A percentile compares a stretch with the other conserved stretches of the same genome.
phyloP scores from a whole-genome alignment of 2,329 filamentous ascomycete genomes.

The Didymellaceae sp. region DNA sequence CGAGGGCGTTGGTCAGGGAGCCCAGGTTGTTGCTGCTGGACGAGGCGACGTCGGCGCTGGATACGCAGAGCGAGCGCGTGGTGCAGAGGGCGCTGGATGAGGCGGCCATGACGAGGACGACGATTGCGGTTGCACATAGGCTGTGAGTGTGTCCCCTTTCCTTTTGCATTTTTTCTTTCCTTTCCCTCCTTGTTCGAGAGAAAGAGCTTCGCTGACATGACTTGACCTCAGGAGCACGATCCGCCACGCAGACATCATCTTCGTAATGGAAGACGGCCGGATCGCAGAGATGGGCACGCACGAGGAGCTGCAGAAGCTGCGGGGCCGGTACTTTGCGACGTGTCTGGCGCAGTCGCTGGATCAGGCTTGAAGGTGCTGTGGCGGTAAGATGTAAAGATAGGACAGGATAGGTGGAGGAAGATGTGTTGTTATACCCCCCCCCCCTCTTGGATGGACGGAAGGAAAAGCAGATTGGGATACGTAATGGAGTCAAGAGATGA shows the following conservation, averaged over 20 bases:
- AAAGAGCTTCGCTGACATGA: not conserved
- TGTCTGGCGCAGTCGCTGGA: slow-evolving; percentile 13
- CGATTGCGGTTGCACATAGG: slow-evolving; percentile 52
- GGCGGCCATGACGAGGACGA: slow-evolving; percentile 52
- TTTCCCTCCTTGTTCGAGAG: not conserved
- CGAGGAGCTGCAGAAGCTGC: slow-evolving; percentile 30
- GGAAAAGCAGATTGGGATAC: no score
- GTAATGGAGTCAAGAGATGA: no score
- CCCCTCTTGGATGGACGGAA: no score
- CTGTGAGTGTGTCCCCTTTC: slow-evolving; percentile 52
- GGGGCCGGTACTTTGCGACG: slow-evolving; percentile 17
- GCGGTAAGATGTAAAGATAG: no score
- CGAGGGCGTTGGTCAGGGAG: slow-evolving; percentile 68
- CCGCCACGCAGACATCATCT: slow-evolving; percentile 48
- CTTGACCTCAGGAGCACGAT: slow-evolving; percentile 40
- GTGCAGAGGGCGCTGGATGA: slow-evolving; percentile 72
- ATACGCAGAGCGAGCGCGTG: slow-evolving; percentile 70
- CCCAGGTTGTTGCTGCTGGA: slow-evolving; percentile 65
- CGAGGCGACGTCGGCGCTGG: slow-evolving; percentile 66
- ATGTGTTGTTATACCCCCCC: no score
- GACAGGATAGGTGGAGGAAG: no score
- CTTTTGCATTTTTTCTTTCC: no score
- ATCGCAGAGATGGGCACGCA: slow-evolving; percentile 50
- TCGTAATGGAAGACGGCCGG: slow-evolving; percentile 48
- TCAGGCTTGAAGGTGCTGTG: slow-evolving; percentile 1